These are phyloP conservation scores for Auricularia sp. DNA, from an alignment of 768 basidiomycete species.

Conservation along the genomic window DNA sequence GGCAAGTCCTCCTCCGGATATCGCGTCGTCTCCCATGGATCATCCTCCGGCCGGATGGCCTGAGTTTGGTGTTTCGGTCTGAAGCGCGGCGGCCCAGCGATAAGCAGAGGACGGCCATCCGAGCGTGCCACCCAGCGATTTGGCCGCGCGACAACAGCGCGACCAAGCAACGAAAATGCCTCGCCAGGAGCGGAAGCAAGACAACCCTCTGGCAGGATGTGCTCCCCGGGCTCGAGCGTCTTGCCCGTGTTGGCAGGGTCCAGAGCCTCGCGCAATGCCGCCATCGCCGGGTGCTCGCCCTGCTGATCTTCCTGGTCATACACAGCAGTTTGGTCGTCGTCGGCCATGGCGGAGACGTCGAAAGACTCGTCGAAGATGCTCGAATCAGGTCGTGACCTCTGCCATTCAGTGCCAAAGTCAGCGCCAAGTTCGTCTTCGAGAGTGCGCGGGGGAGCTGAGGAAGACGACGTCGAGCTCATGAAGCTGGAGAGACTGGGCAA, in stretches of 20 bases:
- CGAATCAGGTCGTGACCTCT: not conserved
- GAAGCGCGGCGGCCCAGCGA: not conserved
- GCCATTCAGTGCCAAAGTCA: constrained; percentile 28
- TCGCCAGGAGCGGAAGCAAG: constrained; percentile 13
- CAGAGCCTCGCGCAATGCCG: constrained; percentile 28
- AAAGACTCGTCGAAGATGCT: constrained; percentile 6
- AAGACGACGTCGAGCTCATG: not conserved
- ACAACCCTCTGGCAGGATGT: constrained; percentile 14
- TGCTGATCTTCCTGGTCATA: not conserved
- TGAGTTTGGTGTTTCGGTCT: not conserved
- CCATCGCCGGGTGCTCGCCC: constrained; percentile 24
- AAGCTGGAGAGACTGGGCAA: not conserved
- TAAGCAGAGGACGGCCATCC: not conserved
- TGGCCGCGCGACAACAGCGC: constrained; percentile 13
- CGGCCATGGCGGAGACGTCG: not conserved
- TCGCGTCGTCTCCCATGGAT: constrained; percentile 13
- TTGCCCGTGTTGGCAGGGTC: constrained; percentile 9
- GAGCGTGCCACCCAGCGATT: constrained; percentile 11
- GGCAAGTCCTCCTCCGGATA: constrained; percentile 7
- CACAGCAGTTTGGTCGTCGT: not conserved
- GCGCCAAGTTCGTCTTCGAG: constrained; percentile 45
- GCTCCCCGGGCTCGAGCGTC: constrained; percentile 14
- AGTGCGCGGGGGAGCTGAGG: constrained; percentile 22
- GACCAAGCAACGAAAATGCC: constrained; percentile 13
- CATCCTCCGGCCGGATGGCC: not conserved